Evolutionary conservation across 768 basidiomycete genomes (phyloP), one percentile per base, ranked within the genome.

Genomic region (Boletus insuetus): DNA sequence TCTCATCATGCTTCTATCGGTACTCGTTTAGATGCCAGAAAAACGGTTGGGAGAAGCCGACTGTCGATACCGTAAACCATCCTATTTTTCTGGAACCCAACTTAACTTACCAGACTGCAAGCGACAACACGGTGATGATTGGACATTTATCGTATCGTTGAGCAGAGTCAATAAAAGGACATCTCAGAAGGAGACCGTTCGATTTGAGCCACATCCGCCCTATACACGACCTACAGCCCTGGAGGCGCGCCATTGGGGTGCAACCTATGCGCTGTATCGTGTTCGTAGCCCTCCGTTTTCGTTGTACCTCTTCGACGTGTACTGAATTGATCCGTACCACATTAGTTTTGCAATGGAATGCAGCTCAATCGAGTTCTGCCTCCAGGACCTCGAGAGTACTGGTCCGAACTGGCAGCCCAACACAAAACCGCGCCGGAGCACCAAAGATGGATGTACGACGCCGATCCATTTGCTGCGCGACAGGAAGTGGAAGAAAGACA

Each of bases 221-320:
- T 82, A 89, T 60, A 73, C 80, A 43, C 77, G 83, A 57, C 77
- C 82, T 3, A 85, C 85, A n/a, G 79, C 85, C 8, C 66, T 86
- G 22, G 91, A 96, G 72, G 93, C 94, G 29, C 88, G 86, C 51
- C 94, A 97, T 66, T 94, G 90, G 86, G 93, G 87, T 38, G 93
- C 93, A 16, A 88, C 87, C 4, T 93, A 90, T 63, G 89, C 90
- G 39, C 73, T 96, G 50, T 90, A 94, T 70, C 85, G 93, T 62
- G 92, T 94, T 73, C 74, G 87, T 85, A 47, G 51, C 49, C 34
- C 52, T 62, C 39, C 29, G 20, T 55, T 40, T 49, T 9, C 26
- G 16, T n/a, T 31, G 39, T 26, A n/a, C 31, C 26, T 46, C 19
- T 11, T 31, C 14, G 26, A 13, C 37, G 4, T 20, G 26, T 19